Evolutionary conservation across 768 basidiomycete species (phyloP).

Genomic region (Lactarius evosmus): DNA sequence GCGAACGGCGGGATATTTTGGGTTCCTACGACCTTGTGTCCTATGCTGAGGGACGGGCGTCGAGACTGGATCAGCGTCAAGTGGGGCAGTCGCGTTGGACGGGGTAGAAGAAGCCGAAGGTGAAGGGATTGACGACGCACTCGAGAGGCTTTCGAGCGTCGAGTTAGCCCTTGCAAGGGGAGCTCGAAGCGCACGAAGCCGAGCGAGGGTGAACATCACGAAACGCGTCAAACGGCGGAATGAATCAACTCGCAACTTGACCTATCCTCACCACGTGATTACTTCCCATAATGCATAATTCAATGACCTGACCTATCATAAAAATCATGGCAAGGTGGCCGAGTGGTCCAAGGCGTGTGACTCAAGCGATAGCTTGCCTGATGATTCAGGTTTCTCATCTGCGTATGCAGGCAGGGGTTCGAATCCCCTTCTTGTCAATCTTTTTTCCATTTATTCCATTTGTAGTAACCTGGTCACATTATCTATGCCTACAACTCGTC

Average conservation of each 20-base stretch:
- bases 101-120: conserved; percentile 3
- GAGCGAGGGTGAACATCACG: conserved; percentile 23
- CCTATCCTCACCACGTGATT: neutral
- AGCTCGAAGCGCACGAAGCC: conserved; percentile 14
- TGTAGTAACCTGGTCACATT: neutral
- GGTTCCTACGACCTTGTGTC: conserved; percentile 19
- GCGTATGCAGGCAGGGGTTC: conserved; percentile 33
- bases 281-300: neutral
- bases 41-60: neutral
- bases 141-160: conserved; percentile 11
- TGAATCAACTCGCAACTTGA: neutral
- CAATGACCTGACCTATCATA: neutral
- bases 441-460: neutral
- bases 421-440: conserved; percentile 34
- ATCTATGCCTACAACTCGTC: neutral
- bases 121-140: conserved; percentile 1
- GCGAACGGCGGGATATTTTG: conserved; percentile 37
- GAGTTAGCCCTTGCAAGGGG: conserved; percentile 24
- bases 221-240: neutral
- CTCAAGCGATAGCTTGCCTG: conserved; percentile 34
- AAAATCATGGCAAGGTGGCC: conserved; percentile 30
- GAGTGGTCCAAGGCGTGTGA: conserved; percentile 36
- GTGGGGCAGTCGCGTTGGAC: neutral
- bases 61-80: neutral
- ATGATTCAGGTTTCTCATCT: conserved; percentile 31